Evolutionary conservation across 2,329 filamentous ascomycete species (phyloP), one percentile per base, ranked within the genome.

Genomic region (Colletotrichum caudatum): DNA sequence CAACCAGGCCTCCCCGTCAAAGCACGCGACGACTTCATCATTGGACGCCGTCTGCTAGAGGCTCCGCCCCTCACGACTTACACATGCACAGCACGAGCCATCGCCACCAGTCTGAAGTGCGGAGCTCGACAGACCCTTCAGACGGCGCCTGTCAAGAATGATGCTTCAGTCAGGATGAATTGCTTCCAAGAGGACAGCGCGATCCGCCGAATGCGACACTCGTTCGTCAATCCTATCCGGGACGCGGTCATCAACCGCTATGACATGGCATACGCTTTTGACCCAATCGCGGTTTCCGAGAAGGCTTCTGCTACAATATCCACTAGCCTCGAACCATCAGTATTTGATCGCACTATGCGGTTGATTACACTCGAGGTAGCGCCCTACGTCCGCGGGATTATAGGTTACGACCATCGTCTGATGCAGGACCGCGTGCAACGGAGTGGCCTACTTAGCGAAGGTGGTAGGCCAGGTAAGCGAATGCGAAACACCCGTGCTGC

Each of bases 381-480:
- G 0, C 96, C 97, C 0, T 98, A 94, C 79, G 89, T 98, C n/a
- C 92, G 97, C 14, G 87, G 88, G 48, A 98, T 99, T 71, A 90
- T 95, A 2, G 86, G 90, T 0, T 93, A 92, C 77, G 95, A 98
- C 76, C 83, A 90, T 26, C 86, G 85, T 1, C 86, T 96, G 1
- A 92, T 94, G 76, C 84, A 89, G 72, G 89, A 94, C 74, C 88
- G 94, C 14, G 79, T 88, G 9, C 71, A 69, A 51, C 86, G 87
- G 23, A 90, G 89, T 74, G 89, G 85, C 65, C 80, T 94, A 1
- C 81, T 93, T 16, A 89, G 88, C 64, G 88, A 91, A 73, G 88
- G 88, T 7, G 87, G 86, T 18, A 79, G 78, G 51, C 77, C 79
- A 1, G 77, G 76, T 26, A 87, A 84, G 78, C 85, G 90, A 20